These are phyloP conservation scores for Cardamine chenopodiifolia DNA, from an alignment of 345 rosid species.

Conservation along the genomic window DNA sequence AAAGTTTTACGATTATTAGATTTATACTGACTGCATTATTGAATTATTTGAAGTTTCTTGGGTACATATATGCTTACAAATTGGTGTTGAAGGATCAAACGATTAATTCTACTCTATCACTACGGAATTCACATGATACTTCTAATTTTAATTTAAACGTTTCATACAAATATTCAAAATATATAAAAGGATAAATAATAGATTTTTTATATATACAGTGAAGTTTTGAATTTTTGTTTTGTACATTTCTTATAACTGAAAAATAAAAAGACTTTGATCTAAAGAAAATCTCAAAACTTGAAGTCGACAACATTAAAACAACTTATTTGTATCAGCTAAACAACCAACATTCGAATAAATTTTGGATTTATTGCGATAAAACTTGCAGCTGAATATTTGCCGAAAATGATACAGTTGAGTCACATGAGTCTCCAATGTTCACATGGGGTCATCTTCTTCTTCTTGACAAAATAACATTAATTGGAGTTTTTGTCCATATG, in stretches of 20 bases:
- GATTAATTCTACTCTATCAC: neutral
- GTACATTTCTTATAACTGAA: neutral
- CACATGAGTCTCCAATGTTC: conserved; percentile 47
- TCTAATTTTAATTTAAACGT: neutral
- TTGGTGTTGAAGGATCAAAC: neutral
- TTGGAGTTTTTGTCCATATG: conserved; percentile 39
- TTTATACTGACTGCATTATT: neutral
- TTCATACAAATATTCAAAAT: neutral
- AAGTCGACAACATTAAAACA: neutral
- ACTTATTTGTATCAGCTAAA: neutral
- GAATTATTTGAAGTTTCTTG: conserved; percentile 13
- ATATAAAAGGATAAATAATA: neutral
- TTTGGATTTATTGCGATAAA: conserved; percentile 20
- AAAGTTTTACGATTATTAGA: conserved; percentile 25
- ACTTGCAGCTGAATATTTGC: conserved; percentile 14
- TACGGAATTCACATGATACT: neutral
- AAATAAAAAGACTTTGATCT: neutral
- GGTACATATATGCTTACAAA: conserved; percentile 1
- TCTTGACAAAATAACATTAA: conserved; percentile 43
- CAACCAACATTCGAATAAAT: conserved; percentile 18
- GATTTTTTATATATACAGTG: neutral
- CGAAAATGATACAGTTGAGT: conserved; percentile 37
- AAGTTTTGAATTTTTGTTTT: neutral
- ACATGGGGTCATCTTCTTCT: conserved; percentile 45
- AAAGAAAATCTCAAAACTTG: neutral